Evolutionary conservation across 75 land plant species (phyloP), one percentile per base, ranked within the genome.

Genomic region (Gnetum montanum): DNA sequence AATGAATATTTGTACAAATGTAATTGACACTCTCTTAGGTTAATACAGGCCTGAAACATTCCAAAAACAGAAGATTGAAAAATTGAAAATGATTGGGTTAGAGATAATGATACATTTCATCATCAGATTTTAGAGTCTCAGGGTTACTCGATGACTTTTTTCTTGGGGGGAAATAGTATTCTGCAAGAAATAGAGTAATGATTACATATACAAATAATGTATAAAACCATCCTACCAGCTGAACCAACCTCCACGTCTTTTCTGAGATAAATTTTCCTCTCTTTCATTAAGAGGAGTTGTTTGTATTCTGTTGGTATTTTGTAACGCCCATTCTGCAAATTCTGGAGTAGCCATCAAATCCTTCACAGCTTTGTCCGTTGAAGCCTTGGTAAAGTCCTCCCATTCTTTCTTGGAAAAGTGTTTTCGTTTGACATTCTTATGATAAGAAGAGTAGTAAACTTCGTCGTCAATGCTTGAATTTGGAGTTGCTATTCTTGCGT

Each of bases 291-390:
- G 54, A 27, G 92, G 97, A 65, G 73, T 60, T 13, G 85, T 58
- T 11, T 70, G 62, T 43, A 90, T 73, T 51, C 88, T 75, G 11
- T 86, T 90, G 24, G 90, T 85, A 63, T 79, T 76, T 1, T 49
- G 59, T 13, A 66, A 62, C 38, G 85, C 80, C 98, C 98, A 93
- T 34, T 53, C 70, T 53, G 66, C 70, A 48, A 93, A 93, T 58
- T 88, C 85, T 0, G 85, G 86, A 6, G 97, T 76, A 18, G 83
- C 67, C 48, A 79, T 76, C 31, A 92, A 61, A 12, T 69, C 86
- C 41, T 65, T 75, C 18, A 93, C 31, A 11, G 84, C 86, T 43
- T 65, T 71, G 24, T 69, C 54, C 12, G 93, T 88, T 13, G 54
- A 60, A 8, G 62, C 60, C 38, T 62, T 67, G 1, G 94, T 84